These are phyloP conservation scores for Fraxinus sp. DNA, from an alignment of 305 asterid genomes.

Conservation along the genomic window DNA sequence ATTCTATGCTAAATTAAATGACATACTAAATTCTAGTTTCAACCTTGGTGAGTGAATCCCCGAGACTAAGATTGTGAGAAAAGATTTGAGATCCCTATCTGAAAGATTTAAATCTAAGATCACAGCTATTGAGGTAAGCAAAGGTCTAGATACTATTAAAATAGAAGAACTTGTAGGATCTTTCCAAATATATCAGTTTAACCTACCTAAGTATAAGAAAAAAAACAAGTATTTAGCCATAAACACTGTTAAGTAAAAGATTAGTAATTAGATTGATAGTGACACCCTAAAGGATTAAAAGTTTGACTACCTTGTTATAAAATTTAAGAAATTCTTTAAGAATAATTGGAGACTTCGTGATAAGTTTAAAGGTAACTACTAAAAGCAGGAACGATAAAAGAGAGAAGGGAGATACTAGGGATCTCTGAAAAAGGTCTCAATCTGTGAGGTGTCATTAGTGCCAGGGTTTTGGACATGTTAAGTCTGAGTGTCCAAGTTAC, in stretches of 20 bases:
- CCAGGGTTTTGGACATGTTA: neutral
- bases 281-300: too few species aligned
- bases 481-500: neutral
- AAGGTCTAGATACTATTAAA: neutral
- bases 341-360: neutral
- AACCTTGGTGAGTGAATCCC: neutral
- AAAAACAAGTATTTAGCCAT: neutral
- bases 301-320: too few species aligned
- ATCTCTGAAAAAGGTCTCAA: neutral
- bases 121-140: neutral
- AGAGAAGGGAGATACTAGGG: neutral
- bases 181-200: neutral
- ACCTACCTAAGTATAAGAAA: neutral
- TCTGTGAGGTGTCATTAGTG: neutral
- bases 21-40: neutral
- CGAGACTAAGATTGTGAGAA: neutral
- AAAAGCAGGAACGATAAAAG: neutral
- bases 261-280: too few species aligned
- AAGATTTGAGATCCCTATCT: neutral
- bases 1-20: neutral
- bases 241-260: neutral
- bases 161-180: neutral
- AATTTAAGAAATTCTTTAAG: too few species aligned
- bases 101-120: neutral
- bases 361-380: neutral